Conservation (phyloP, 1,139 yeast genomes). For the Taiozyma sp. region DNA sequence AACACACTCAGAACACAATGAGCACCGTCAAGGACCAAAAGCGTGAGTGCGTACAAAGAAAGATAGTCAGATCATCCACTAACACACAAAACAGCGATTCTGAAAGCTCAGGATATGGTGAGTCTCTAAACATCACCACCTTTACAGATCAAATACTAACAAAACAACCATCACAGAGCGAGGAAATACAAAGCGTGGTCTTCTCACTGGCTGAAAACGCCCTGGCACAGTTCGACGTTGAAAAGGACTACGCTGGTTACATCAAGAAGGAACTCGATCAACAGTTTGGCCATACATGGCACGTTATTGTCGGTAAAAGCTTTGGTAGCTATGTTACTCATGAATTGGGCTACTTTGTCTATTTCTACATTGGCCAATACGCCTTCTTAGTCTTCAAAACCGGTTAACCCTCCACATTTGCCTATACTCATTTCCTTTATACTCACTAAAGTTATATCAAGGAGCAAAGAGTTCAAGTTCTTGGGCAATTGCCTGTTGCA, state of each 20-base stretch:
- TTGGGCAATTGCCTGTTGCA: not conserved
- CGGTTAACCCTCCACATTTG: slow-evolving; percentile 26
- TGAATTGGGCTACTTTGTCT: slow-evolving; percentile 74
- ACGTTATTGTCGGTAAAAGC: slow-evolving; percentile 87
- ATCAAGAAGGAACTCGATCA: slow-evolving; percentile 73
- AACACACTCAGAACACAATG: not conserved
- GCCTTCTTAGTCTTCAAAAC: slow-evolving; percentile 86
- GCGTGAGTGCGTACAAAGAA: not conserved
- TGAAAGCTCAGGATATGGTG: slow-evolving; percentile 44
- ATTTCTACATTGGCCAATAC: slow-evolving; percentile 75
- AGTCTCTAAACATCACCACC: not conserved
- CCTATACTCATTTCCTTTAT: not conserved
- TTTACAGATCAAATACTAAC: not conserved
- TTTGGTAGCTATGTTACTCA: slow-evolving; percentile 96
- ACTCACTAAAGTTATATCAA: not conserved
- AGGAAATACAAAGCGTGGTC: slow-evolving; percentile 55
- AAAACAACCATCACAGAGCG: slow-evolving; percentile 16
- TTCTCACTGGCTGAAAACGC: slow-evolving; percentile 57
- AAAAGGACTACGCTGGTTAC: slow-evolving; percentile 75
- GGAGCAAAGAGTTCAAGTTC: slow-evolving; percentile 3
- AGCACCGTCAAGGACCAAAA: not conserved
- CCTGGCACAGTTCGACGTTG: slow-evolving; percentile 42
- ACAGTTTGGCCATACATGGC: slow-evolving; percentile 84
- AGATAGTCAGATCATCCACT: not conserved
- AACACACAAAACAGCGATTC: slow-evolving; percentile 26